These are phyloP conservation scores for Roridomyces roridus DNA, from an alignment of 768 basidiomycete species.

Conservation along the genomic window DNA sequence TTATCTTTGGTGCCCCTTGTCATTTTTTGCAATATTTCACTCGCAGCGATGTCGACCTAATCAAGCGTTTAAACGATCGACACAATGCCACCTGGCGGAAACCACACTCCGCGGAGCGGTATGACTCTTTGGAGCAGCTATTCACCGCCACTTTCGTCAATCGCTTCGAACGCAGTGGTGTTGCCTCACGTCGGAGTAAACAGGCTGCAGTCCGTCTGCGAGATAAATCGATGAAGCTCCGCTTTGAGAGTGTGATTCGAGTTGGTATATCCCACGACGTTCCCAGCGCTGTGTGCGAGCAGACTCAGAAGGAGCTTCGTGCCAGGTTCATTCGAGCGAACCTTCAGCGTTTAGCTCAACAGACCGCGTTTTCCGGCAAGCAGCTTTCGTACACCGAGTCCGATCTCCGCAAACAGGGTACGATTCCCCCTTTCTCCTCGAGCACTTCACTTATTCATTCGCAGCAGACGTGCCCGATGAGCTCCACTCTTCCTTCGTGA, in stretches of 20 bases:
- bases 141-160: not conserved
- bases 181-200: not conserved
- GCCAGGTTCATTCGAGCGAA: not conserved
- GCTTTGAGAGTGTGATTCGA: not conserved
- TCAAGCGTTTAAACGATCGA: too few species aligned
- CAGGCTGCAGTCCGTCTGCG: not conserved
- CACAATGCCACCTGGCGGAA: not conserved
- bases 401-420: too few species aligned
- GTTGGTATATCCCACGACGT: not conserved
- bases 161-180: not conserved
- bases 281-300: not conserved
- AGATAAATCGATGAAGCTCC: not conserved
- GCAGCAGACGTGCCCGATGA: too few species aligned
- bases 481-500: too few species aligned
- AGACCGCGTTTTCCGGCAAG: not conserved
- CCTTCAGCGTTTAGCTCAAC: not conserved
- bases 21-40: too few species aligned
- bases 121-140: not conserved
- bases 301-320: not conserved
- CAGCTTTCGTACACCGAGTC: too few species aligned
- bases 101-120: not conserved
- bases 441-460: too few species aligned
- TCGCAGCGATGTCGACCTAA: too few species aligned
- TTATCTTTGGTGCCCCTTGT: too few species aligned
- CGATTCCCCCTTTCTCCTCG: too few species aligned